A percentile compares a stretch with the other conserved stretches of the same genome.
These are phyloP conservation scores for Penicillium angulare DNA, from an alignment of 495 filamentous ascomycete genomes.

Conservation along the genomic window DNA sequence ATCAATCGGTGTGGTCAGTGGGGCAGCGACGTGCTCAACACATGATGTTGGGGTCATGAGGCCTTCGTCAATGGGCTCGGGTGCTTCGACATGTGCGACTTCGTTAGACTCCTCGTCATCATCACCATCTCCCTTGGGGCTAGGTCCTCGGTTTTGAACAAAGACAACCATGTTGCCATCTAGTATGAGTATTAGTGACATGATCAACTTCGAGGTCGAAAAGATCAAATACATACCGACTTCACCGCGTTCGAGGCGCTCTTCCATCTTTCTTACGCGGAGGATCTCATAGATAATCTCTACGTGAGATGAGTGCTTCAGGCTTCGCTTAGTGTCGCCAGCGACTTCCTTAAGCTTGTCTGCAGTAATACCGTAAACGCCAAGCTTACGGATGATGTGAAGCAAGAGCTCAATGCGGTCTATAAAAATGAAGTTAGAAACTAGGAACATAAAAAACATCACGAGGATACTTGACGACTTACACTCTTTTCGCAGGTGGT, in stretches of 20 bases:
- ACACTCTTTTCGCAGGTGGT: slow-evolving; percentile 79
- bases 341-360: slow-evolving; percentile 44
- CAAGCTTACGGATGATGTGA: slow-evolving; percentile 47
- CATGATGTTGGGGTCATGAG: slow-evolving; percentile 34
- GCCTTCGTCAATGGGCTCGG: slow-evolving; percentile 30
- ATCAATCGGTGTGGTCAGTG: slow-evolving; percentile 33
- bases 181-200: slow-evolving; percentile 11
- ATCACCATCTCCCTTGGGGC: slow-evolving; percentile 31
- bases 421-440: no score
- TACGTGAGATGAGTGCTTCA: slow-evolving; percentile 35
- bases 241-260: slow-evolving; percentile 50
- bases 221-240: slow-evolving; percentile 36
- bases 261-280: slow-evolving; percentile 52
- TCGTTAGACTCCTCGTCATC: slow-evolving; percentile 33
- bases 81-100: slow-evolving; percentile 15
- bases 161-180: slow-evolving; percentile 39
- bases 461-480: slow-evolving; percentile 20
- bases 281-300: slow-evolving; percentile 53
- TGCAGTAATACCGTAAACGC: slow-evolving; percentile 33
- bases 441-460: background rate
- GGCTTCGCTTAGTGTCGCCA: slow-evolving; percentile 38
- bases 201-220: background rate
- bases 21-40: slow-evolving; percentile 25
- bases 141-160: slow-evolving; percentile 37
- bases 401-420: slow-evolving; percentile 42